A percentile compares a stretch with the other conserved stretches of the same genome.
Conservation (phyloP, 2,329 filamentous ascomycete genomes). For the Cytospora chrysosperma region DNA sequence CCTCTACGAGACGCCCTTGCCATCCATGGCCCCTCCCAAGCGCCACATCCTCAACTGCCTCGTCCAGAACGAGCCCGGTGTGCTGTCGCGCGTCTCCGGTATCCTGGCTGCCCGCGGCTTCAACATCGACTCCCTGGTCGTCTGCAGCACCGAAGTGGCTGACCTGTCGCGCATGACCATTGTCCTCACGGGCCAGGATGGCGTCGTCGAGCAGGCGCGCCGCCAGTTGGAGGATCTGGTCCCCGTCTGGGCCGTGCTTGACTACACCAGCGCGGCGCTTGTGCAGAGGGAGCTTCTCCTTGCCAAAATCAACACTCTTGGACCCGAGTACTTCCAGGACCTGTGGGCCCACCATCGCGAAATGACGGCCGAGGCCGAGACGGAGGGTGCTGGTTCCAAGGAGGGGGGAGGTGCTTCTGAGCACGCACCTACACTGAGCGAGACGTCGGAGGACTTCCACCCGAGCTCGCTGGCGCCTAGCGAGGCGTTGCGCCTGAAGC, state of each 20-base stretch:
- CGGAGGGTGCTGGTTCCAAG: constrained; percentile 39
- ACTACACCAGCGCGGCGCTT: constrained; percentile 89
- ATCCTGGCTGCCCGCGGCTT: constrained; percentile 95
- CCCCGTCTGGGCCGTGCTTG: constrained; percentile 95
- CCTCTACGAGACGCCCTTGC: constrained; percentile 93
- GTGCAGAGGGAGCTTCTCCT: constrained; percentile 95
- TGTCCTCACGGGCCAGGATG: constrained; percentile 92
- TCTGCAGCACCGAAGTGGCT: constrained; percentile 96
- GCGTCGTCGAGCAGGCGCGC: constrained; percentile 94
- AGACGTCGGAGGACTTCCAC: constrained; percentile 71
- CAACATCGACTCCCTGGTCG: constrained; percentile 98
- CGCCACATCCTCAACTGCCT: constrained; percentile 97
- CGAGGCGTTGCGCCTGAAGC: constrained; percentile 92
- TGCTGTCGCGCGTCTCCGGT: constrained; percentile 92
- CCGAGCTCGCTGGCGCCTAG: constrained; percentile 81
- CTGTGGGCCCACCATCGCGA: constrained; percentile 93
- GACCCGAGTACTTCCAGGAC: constrained; percentile 98
- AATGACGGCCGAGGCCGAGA: constrained; percentile 57
- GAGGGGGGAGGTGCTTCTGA: constrained; percentile 35
- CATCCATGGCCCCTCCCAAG: constrained; percentile 80
- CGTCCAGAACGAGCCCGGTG: constrained; percentile 97
- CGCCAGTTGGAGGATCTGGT: constrained; percentile 95
- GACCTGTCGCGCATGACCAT: constrained; percentile 99
- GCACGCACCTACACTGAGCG: constrained; percentile 40
- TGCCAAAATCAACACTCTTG: constrained; percentile 94